phyloP scores from a whole-genome alignment of 805 yeast species.

The Wickerhamomyces ciferrii region DNA sequence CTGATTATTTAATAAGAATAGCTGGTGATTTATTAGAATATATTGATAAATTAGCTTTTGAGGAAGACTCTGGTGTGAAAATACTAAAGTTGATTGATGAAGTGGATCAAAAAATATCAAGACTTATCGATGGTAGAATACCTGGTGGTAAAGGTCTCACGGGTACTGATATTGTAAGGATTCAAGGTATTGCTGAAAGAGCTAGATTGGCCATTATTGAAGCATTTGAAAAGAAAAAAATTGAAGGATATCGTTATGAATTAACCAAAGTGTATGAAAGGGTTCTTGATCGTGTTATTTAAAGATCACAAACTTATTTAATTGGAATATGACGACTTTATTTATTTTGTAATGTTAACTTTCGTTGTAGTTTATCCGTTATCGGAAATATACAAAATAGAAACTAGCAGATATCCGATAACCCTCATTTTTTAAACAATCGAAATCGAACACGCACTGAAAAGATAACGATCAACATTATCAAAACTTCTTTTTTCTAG shows the following conservation, averaged over 20 bases:
- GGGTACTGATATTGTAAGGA: slow-evolving; percentile 46
- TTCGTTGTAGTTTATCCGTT: not conserved
- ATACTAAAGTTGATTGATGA: slow-evolving; percentile 32
- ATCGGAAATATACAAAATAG: not conserved
- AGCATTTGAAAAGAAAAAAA: slow-evolving; percentile 24
- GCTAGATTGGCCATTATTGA: slow-evolving; percentile 38
- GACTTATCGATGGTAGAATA: slow-evolving; percentile 29
- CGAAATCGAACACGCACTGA: too few relatives aligned
- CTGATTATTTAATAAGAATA: slow-evolving; percentile 53
- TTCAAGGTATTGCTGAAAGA: slow-evolving; percentile 47
- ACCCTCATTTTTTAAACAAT: not conserved
- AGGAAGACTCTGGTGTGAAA: slow-evolving; percentile 26
- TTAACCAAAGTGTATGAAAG: slow-evolving; percentile 38
- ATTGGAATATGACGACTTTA: too few relatives aligned
- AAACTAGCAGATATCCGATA: not conserved
- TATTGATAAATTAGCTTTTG: slow-evolving; percentile 35
- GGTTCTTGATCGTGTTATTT: slow-evolving; percentile 32
- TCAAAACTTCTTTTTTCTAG: too few relatives aligned
- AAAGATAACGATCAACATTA: too few relatives aligned
- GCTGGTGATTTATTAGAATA: slow-evolving; percentile 68
- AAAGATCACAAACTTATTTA: too few relatives aligned
- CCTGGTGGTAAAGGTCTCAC: slow-evolving; percentile 31
- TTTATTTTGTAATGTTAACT: too few relatives aligned
- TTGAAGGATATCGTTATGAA: slow-evolving; percentile 40
- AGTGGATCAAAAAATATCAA: slow-evolving; percentile 36